Evolutionary conservation across 306 rosid species (phyloP).

Genomic region (Cicer chorassanicum): DNA sequence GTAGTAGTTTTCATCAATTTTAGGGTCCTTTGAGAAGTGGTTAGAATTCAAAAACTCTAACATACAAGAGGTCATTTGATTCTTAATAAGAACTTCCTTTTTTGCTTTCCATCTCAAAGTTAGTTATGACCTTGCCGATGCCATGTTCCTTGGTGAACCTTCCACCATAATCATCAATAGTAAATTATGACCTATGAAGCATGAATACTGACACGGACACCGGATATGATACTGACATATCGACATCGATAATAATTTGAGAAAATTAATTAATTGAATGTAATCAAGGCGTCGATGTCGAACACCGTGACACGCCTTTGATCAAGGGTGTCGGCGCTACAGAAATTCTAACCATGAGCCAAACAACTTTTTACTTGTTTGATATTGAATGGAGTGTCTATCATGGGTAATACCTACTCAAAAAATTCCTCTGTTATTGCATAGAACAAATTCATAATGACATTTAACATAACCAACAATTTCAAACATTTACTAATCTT

Average conservation of each 20-base stretch:
- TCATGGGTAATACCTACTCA: not conserved
- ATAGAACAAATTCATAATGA: constrained; percentile 6
- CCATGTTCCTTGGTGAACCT: not conserved
- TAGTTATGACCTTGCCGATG: not conserved
- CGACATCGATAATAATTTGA: too few relatives aligned
- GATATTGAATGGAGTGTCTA: not conserved
- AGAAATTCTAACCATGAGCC: not conserved
- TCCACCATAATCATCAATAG: not conserved
- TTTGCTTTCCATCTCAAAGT: not conserved
- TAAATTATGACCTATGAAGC: not conserved
- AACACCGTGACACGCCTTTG: too few relatives aligned
- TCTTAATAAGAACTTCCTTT: not conserved
- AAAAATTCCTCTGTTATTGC: not conserved
- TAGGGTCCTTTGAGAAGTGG: not conserved
- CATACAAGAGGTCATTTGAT: not conserved
- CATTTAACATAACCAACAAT: constrained; percentile 32
- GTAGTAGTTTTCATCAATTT: not conserved
- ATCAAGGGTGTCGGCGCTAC: too few relatives aligned
- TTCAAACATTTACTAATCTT: constrained; percentile 29
- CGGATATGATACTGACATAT: too few relatives aligned
- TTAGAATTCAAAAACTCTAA: not conserved
- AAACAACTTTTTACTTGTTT: constrained; percentile 3
- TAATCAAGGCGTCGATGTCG: too few relatives aligned
- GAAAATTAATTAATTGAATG: too few relatives aligned
- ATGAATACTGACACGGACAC: too few relatives aligned